Evolutionary conservation across 169 alveolate genomes (phyloP).

Genomic region (Cystoisospora suis): DNA sequence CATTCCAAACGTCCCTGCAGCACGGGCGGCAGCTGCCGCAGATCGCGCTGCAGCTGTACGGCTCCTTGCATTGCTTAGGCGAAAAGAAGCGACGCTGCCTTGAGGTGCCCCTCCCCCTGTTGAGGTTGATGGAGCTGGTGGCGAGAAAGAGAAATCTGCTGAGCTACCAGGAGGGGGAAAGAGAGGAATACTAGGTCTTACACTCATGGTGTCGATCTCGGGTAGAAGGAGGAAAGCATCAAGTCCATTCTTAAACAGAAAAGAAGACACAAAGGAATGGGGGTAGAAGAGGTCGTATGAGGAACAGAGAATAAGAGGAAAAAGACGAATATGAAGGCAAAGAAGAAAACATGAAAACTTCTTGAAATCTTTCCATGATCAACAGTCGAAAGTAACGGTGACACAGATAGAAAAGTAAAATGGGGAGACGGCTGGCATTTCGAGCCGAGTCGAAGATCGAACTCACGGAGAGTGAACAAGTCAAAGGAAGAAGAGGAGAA

Average conservation of each 20-base stretch:
- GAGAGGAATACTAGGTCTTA: background rate
- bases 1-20: background rate
- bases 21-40: background rate
- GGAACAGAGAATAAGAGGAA: too few species aligned
- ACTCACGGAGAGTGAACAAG: too few species aligned
- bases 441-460: too few species aligned
- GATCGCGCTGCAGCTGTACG: conserved; percentile 25
- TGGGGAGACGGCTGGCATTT: too few species aligned
- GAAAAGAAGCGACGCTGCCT: background rate
- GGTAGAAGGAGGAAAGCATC: background rate
- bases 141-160: background rate
- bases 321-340: too few species aligned
- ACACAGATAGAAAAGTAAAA: too few species aligned
- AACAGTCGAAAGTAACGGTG: too few species aligned
- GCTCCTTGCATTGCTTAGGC: background rate
- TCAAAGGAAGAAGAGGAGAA: too few species aligned
- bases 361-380: background rate
- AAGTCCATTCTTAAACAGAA: too few species aligned
- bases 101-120: background rate
- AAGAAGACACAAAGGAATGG: background rate
- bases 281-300: background rate
- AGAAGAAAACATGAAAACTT: too few species aligned
- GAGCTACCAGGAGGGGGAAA: conserved; percentile 30
- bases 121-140: background rate
- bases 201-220: background rate